Base-by-base conservation (phyloP, 495 filamentous ascomycete genomes). In the Tuber magnatum region DNA sequence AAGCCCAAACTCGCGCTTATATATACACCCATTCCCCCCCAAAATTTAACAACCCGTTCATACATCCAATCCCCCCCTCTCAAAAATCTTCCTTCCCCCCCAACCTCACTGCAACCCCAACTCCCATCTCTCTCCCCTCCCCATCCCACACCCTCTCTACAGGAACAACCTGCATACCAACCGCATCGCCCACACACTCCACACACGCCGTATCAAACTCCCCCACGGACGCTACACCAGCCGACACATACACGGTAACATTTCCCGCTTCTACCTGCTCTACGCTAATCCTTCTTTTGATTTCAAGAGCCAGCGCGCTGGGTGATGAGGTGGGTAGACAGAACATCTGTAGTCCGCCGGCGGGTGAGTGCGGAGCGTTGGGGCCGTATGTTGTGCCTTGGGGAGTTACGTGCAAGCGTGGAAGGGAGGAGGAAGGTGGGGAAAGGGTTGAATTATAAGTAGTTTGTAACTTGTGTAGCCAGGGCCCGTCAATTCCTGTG, bases 61-160 rank as follows among this genome's bases (percentile, higher is more conserved):
- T 24, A 7, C 8, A 51, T 0, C 28, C 56, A 9, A 14, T 28
- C 16, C 18, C 51, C 24, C 28, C 56, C 18, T 65, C 28, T 65
- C 56, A 65, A 65, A 65, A 65, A 6, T 2, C 28, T 8, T 65
- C 56, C 56, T 65, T 35, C 56, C 76, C 22, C 24, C 72, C 74
- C 70, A 79, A 72, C 70, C 77, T 79, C 10, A 73, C 70, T 28
- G 72, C 61, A 71, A 68, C 72, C 2, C 72, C 73, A 41, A 75
- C 44, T 7, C 76, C 76, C 18, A 68, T 73, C n/a, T 68, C 56
- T n/a, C 24, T n/a, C 18, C 77, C 73, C 35, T 79, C 71, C n/a
- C 65, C 74, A 56, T 79, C 77, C 77, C 77, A 79, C 32, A 79
- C 61, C 40, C 61, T 51, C 12, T 72, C 72, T 35, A 79, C 77